Conservation (phyloP, 495 filamentous ascomycete genomes). For the Delitschia confertaspora region DNA sequence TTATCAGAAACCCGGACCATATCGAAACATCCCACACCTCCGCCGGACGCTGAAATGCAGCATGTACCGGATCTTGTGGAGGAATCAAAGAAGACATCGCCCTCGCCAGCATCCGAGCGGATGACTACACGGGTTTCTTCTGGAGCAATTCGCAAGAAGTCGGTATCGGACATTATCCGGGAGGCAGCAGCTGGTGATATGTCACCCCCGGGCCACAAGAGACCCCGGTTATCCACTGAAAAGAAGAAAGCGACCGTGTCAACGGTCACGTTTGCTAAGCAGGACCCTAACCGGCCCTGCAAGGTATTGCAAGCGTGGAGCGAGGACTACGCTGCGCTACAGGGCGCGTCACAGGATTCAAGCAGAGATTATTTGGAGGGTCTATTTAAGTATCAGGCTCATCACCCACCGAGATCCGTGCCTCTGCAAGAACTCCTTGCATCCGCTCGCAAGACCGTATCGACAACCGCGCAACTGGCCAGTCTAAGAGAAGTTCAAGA, state of each 20-base stretch:
- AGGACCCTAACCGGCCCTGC: constrained; percentile 22
- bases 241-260: constrained; percentile 59
- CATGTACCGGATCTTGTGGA: constrained; percentile 14
- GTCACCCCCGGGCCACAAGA: too few relatives aligned
- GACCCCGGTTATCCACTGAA: constrained; percentile 39
- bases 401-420: constrained; percentile 48
- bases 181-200: too few relatives aligned
- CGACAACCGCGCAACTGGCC: constrained; percentile 64
- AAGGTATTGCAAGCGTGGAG: constrained; percentile 14
- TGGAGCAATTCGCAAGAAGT: constrained; percentile 60
- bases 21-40: constrained; percentile 23
- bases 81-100: background rate
- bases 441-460: constrained; percentile 72
- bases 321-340: constrained; percentile 41
- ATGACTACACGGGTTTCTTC: constrained; percentile 59
- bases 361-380: constrained; percentile 72
- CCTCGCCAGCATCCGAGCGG: constrained; percentile 40
- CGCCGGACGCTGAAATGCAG: constrained; percentile 26
- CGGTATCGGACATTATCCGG: constrained; percentile 62
- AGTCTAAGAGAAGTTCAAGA: constrained; percentile 76
- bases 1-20: constrained; percentile 10
- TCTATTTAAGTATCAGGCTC: constrained; percentile 63
- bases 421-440: constrained; percentile 59
- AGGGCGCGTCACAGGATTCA: constrained; percentile 44
- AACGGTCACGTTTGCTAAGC: constrained; percentile 73